These are phyloP conservation scores for Pseudonectria buxi DNA, from an alignment of 2,329 filamentous ascomycete species.

Conservation along the genomic window DNA sequence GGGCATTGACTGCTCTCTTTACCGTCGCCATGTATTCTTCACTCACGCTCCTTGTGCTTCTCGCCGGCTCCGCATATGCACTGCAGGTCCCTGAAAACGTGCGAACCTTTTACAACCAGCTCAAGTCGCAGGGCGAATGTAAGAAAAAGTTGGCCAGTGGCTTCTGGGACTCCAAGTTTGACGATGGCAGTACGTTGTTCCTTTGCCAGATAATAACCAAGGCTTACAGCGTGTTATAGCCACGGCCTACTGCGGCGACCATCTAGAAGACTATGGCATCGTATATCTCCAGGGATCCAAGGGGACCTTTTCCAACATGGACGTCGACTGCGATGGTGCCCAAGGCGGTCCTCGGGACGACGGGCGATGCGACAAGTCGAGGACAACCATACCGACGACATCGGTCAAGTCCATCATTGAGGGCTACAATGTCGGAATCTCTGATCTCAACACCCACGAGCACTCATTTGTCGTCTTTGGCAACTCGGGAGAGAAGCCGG, in stretches of 20 bases:
- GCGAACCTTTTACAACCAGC: slow-evolving; percentile 7
- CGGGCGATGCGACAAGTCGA: slow-evolving; percentile 22
- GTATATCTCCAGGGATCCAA: slow-evolving; percentile 39
- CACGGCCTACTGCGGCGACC: slow-evolving; percentile 36
- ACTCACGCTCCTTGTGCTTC: slow-evolving; percentile 2
- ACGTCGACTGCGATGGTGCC: slow-evolving; percentile 52
- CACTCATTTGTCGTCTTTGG: slow-evolving; percentile 51
- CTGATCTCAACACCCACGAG: slow-evolving; percentile 43
- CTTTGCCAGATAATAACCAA: no score
- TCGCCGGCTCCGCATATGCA: slow-evolving; percentile 2
- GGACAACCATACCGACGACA: slow-evolving; percentile 24
- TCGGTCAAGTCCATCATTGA: slow-evolving; percentile 34
- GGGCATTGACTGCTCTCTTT: neutral
- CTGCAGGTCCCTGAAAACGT: slow-evolving; percentile 7
- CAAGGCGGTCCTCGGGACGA: slow-evolving; percentile 31
- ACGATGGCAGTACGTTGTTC: slow-evolving; percentile 7
- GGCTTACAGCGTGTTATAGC: no score
- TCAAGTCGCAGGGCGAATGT: slow-evolving; percentile 6
- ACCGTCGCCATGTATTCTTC: slow-evolving; percentile 1
- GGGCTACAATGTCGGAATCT: slow-evolving; percentile 28
- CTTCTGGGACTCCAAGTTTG: slow-evolving; percentile 8
- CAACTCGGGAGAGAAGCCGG: slow-evolving; percentile 31
- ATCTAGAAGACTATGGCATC: slow-evolving; percentile 27
- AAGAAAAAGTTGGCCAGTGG: slow-evolving; percentile 7
- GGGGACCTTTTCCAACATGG: slow-evolving; percentile 45